Conservation (phyloP, 306 rosid species). For the Rosa persica region DNA sequence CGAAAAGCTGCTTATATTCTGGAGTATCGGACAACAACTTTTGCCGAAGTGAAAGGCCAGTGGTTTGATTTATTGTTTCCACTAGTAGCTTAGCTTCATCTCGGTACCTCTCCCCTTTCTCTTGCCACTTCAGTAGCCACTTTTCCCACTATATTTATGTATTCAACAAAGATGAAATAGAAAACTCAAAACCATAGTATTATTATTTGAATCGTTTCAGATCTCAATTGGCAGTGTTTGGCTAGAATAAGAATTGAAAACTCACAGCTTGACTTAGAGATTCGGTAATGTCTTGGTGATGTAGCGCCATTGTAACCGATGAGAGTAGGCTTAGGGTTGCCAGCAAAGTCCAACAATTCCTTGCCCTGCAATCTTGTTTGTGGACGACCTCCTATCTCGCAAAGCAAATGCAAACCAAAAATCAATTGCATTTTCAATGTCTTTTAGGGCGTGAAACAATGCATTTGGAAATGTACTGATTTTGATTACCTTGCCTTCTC, state of each 20-base stretch:
- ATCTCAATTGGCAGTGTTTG: not conserved
- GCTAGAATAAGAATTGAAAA: not conserved
- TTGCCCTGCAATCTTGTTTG: conserved; percentile 31
- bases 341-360: conserved; percentile 50
- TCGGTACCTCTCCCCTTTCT: conserved; percentile 50
- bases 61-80: conserved; percentile 55
- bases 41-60: conserved; percentile 42
- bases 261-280: conserved; percentile 59
- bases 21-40: conserved; percentile 39
- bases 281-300: conserved; percentile 59
- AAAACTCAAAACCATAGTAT: not conserved
- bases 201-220: too few relatives aligned
- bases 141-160: conserved; percentile 56
- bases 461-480: not conserved
- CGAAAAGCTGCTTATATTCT: conserved; percentile 40
- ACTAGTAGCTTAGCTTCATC: conserved; percentile 71
- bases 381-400: conserved; percentile 47
- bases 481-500: conserved; percentile 22
- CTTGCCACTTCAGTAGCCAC: conserved; percentile 73
- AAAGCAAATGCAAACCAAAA: not conserved
- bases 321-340: conserved; percentile 63
- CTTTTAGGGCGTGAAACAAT: not conserved
- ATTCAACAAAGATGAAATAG: too few relatives aligned
- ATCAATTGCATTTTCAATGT: not conserved
- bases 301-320: conserved; percentile 45